A percentile compares a stretch with the other conserved stretches of the same genome.
phyloP scores from a whole-genome alignment of 2,329 filamentous ascomycete genomes.

The Pyricularia pennisetigena region DNA sequence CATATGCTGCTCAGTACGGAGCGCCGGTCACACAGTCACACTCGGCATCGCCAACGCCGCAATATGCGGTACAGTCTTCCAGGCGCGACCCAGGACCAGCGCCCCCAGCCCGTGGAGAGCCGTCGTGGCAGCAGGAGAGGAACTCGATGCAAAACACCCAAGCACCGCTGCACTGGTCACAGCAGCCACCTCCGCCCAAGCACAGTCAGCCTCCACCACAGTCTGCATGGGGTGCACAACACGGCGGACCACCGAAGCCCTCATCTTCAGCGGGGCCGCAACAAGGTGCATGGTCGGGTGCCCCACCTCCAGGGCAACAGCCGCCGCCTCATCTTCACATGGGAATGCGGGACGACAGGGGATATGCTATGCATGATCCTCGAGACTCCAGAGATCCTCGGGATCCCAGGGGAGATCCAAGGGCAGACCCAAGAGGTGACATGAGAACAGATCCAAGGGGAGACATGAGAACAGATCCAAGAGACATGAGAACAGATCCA shows the following conservation, averaged over 20 bases:
- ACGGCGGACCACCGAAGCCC: constrained; percentile 24
- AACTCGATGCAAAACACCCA: constrained; percentile 8
- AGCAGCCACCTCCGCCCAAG: constrained; percentile 23
- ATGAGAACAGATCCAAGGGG: too few species aligned
- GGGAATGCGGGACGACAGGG: constrained; percentile 9
- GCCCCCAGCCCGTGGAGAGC: constrained; percentile 23
- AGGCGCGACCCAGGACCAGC: constrained; percentile 27
- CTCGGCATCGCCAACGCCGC: constrained; percentile 42
- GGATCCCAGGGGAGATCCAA: neutral
- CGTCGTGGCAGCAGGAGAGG: constrained; percentile 22
- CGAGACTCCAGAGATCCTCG: neutral
- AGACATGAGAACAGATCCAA: too few species aligned
- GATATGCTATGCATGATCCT: constrained; percentile 3
- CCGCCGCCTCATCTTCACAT: constrained; percentile 11
- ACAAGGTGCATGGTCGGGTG: constrained; percentile 3
- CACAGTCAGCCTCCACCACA: constrained; percentile 22
- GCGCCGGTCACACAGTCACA: constrained; percentile 32
- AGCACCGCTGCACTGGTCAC: constrained; percentile 15
- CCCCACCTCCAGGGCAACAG: constrained; percentile 11
- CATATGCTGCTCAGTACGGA: constrained; percentile 31
- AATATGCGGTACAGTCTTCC: constrained; percentile 41
- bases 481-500: too few species aligned
- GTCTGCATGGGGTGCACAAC: constrained; percentile 27
- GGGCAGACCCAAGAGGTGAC: neutral
- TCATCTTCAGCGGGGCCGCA: constrained; percentile 19